Conservation (phyloP, 768 basidiomycete genomes). For the Lentinula guzmanii region DNA sequence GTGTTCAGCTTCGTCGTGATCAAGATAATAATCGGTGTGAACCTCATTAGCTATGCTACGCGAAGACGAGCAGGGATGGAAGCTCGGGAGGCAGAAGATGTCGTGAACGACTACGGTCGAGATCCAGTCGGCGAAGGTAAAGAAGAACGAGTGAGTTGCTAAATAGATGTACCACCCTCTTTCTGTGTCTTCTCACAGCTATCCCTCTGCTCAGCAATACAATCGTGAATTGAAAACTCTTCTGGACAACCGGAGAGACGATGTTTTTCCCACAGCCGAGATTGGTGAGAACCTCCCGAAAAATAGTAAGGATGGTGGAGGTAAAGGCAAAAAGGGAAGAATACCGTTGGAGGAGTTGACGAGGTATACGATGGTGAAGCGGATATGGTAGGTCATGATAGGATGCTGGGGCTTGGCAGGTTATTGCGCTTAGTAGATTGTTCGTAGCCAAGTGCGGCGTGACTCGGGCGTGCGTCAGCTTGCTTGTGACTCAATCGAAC, state of each 20-base stretch:
- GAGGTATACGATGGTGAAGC: constrained; percentile 93
- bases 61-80: constrained; percentile 74
- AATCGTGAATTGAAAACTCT: constrained; percentile 75
- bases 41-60: constrained; percentile 79
- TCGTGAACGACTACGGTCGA: constrained; percentile 83
- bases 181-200: not conserved
- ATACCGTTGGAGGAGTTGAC: constrained; percentile 85
- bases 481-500: no score
- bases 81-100: constrained; percentile 64
- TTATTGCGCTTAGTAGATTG: no score
- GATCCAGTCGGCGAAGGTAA: constrained; percentile 86
- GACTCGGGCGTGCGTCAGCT: no score
- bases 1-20: constrained; percentile 67
- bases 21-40: constrained; percentile 90
- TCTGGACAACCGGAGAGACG: constrained; percentile 63
- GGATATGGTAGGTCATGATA: constrained; percentile 52
- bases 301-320: constrained; percentile 16
- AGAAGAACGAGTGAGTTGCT: constrained; percentile 67
- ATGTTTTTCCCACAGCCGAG: constrained; percentile 60
- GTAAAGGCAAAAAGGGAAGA: constrained; percentile 43
- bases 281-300: constrained; percentile 55
- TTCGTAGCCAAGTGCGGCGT: no score
- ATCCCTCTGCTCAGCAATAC: constrained; percentile 47
- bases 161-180: not conserved
- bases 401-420: not conserved